Evolutionary conservation across 371 early-diverging fungal genomes (phyloP).

Genomic region (Zopfochytrium polystomum): DNA sequence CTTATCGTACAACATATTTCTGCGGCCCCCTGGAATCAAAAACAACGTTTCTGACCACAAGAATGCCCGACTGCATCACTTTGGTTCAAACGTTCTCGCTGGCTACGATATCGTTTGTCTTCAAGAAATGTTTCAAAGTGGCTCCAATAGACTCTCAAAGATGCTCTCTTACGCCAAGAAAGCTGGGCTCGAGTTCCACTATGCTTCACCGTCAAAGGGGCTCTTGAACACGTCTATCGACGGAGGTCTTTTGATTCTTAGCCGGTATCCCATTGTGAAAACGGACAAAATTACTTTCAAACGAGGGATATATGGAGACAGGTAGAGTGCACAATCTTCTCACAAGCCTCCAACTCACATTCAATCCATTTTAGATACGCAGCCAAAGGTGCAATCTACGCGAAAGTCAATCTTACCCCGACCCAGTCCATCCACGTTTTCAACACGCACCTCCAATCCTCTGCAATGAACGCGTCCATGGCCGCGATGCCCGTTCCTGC

Average conservation of each 20-base stretch:
- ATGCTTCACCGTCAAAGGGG: constrained; percentile 55
- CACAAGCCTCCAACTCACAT: no score
- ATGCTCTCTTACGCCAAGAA: constrained; percentile 61
- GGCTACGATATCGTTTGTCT: constrained; percentile 74
- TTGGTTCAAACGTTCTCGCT: constrained; percentile 59
- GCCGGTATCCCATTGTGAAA: constrained; percentile 64
- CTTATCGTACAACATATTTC: constrained; percentile 77
- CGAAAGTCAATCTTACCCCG: constrained; percentile 52
- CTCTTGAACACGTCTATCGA: constrained; percentile 67
- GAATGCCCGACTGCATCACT: constrained; percentile 63
- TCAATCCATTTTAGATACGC: no score
- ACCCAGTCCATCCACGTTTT: constrained; percentile 64
- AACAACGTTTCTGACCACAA: constrained; percentile 70
- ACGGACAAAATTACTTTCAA: constrained; percentile 58
- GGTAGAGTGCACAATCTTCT: no score
- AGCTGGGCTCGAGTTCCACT: constrained; percentile 61
- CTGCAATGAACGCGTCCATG: constrained; percentile 16
- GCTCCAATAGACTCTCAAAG: constrained; percentile 53
- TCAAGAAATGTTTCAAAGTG: constrained; percentile 82
- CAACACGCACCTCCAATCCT: constrained; percentile 75
- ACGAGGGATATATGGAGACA: constrained; percentile 67
- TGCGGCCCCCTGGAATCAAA: constrained; percentile 79
- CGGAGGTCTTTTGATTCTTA: constrained; percentile 75
- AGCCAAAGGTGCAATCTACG: constrained; percentile 80
- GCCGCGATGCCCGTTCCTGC: not conserved